phyloP scores from a whole-genome alignment of 139 green algal species.

The Tetraselmis chui region DNA sequence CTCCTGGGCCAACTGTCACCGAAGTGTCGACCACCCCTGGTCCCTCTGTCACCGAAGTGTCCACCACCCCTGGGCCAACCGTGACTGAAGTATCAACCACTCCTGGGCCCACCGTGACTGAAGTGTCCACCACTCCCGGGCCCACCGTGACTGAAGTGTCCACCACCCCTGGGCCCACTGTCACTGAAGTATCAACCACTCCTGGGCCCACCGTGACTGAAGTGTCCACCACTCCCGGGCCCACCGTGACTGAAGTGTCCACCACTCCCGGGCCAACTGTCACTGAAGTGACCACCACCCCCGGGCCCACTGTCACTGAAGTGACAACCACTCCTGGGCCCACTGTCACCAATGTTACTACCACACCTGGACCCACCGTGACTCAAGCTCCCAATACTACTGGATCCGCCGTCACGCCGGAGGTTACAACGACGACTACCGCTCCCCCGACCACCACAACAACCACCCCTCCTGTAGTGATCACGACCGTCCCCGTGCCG shows the following conservation, averaged over 20 bases:
- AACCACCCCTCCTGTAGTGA: no score
- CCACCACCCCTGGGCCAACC: no score
- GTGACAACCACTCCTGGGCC: not conserved
- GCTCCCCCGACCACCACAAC: no score
- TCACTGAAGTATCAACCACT: not conserved
- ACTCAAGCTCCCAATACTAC: no score
- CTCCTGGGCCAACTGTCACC: not conserved
- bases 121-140: not conserved
- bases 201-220: not conserved
- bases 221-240: no score
- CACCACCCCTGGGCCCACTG: not conserved
- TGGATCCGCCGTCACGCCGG: no score
- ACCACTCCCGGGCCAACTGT: not conserved
- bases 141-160: not conserved
- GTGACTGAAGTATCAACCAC: no score
- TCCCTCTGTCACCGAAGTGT: not conserved
- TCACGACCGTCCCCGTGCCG: no score
- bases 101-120: no score
- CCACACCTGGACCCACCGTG: not conserved
- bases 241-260: not conserved
- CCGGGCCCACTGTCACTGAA: not conserved
- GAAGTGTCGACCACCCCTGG: not conserved
- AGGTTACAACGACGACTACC: no score
- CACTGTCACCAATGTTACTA: not conserved
- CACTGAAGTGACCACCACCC: not conserved